Evolutionary conservation across 768 basidiomycete genomes (phyloP).

Genomic region (Auriculariales sp.): DNA sequence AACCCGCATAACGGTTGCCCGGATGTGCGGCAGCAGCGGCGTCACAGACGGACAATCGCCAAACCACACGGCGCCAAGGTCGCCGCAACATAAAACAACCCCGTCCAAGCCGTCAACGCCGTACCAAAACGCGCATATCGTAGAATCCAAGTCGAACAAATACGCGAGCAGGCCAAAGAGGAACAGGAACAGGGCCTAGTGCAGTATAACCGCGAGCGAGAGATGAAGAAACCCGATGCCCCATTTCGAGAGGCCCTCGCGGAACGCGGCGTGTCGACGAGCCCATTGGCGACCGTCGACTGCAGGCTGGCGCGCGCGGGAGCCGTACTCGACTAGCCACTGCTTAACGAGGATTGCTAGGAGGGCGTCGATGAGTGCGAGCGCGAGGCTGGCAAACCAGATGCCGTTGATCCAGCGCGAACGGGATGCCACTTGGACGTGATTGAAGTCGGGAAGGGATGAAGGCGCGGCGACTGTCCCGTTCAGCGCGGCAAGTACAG

Average conservation of each 20-base stretch:
- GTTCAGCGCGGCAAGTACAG: no score
- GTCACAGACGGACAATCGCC: no score
- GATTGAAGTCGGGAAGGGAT: no score
- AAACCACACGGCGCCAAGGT: no score
- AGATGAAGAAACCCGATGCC: neutral
- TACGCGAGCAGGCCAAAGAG: constrained; percentile 3
- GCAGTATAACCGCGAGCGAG: constrained; percentile 1
- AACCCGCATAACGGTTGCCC: no score
- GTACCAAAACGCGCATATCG: no score
- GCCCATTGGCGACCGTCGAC: neutral
- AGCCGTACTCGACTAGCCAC: neutral
- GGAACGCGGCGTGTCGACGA: neutral
- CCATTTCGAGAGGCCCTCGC: neutral
- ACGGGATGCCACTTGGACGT: neutral
- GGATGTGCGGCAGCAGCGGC: no score
- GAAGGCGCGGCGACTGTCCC: no score
- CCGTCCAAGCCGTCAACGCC: no score
- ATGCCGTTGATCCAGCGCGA: constrained; percentile 1
- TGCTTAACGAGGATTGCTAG: neutral
- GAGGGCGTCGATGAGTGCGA: constrained; percentile 2
- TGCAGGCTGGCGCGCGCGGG: neutral
- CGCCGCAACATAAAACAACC: no score
- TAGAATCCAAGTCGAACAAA: no score
- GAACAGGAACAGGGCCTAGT: constrained; percentile 2
- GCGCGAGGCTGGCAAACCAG: constrained; percentile 1